phyloP scores from a whole-genome alignment of 2,329 filamentous ascomycete species.

The Zalaria obscura region DNA sequence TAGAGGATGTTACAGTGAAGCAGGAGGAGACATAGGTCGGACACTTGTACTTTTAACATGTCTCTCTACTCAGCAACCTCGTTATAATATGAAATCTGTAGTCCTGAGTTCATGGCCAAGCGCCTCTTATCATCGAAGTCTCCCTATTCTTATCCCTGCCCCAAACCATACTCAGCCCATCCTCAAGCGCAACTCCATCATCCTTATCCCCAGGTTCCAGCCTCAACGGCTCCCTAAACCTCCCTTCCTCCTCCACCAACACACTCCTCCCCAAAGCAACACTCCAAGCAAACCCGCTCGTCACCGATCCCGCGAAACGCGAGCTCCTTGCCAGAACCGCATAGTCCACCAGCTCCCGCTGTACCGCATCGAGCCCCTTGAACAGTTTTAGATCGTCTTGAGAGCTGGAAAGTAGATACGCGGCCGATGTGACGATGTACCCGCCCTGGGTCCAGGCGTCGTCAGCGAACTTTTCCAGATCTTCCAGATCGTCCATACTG shows the following conservation, averaged over 20 bases:
- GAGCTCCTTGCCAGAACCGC: slow-evolving; percentile 32
- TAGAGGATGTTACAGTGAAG: no score
- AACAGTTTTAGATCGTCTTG: slow-evolving; percentile 20
- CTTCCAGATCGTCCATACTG: slow-evolving; percentile 22
- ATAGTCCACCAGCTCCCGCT: slow-evolving; percentile 37
- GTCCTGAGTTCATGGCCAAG: slow-evolving; percentile 5
- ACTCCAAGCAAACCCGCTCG: slow-evolving; percentile 34
- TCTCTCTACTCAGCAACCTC: background rate
- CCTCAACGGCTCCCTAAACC: slow-evolving; percentile 5
- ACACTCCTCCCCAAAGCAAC: slow-evolving; percentile 28
- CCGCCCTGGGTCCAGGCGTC: slow-evolving; percentile 20
- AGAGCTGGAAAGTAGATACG: slow-evolving; percentile 24
- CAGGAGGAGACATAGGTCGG: no score
- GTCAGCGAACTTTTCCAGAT: slow-evolving; percentile 22
- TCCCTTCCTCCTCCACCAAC: slow-evolving; percentile 13
- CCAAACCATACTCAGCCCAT: slow-evolving; percentile 10
- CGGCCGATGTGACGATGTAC: slow-evolving; percentile 28
- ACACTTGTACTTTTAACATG: slow-evolving; percentile 1
- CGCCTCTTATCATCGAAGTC: slow-evolving; percentile 6
- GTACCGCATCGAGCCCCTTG: slow-evolving; percentile 30
- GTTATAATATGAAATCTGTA: no score
- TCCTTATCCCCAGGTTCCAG: slow-evolving; percentile 13
- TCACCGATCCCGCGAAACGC: slow-evolving; percentile 29
- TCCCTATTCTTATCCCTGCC: slow-evolving; percentile 9
- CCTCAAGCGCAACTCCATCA: slow-evolving; percentile 8